phyloP scores from a whole-genome alignment of 1,284 basidiomycete species.

The Macrocystidia cucumis region DNA sequence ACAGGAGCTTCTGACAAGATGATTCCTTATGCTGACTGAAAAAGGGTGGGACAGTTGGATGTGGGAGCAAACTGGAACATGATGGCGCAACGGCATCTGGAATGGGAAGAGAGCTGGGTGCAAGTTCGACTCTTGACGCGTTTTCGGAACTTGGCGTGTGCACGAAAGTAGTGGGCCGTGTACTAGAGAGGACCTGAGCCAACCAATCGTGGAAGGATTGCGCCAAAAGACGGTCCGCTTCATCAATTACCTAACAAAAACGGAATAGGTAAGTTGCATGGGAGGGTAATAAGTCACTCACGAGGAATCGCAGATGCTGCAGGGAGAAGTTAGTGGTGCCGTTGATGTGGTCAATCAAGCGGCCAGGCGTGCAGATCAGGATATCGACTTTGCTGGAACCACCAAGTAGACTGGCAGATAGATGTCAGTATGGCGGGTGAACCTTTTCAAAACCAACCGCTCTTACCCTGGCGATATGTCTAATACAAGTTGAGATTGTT shows the following conservation, averaged over 20 bases:
- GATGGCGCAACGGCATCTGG: slow-evolving; percentile 57
- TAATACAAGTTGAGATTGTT: slow-evolving; percentile 66
- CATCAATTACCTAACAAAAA: slow-evolving; percentile 81
- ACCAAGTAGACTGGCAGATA: slow-evolving; percentile 41
- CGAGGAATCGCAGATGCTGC: slow-evolving; percentile 90
- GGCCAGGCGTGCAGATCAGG: slow-evolving; percentile 91
- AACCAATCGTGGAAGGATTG: slow-evolving; percentile 98
- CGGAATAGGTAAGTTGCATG: slow-evolving; percentile 4
- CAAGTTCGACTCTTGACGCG: background rate
- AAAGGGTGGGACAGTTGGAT: slow-evolving; percentile 34
- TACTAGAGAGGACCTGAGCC: slow-evolving; percentile 69
- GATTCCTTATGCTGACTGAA: slow-evolving; percentile 45
- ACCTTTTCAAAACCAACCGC: background rate
- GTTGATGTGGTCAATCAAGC: slow-evolving; percentile 90
- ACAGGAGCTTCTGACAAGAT: slow-evolving; percentile 92
- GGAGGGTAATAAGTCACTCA: slow-evolving; percentile 23
- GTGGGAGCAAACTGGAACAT: slow-evolving; percentile 38
- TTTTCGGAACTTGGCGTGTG: background rate
- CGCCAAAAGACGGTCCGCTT: slow-evolving; percentile 91
- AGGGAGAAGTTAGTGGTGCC: slow-evolving; percentile 87
- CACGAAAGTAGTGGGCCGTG: slow-evolving; percentile 39
- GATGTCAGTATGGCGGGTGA: slow-evolving; percentile 8
- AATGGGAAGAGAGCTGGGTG: slow-evolving; percentile 8
- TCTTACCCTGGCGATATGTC: slow-evolving; percentile 42
- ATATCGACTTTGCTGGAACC: slow-evolving; percentile 91